A percentile compares a stretch with the other conserved stretches of the same genome.
Conservation (phyloP, 257 asterid genomes). For the Cinchona pubescens region DNA sequence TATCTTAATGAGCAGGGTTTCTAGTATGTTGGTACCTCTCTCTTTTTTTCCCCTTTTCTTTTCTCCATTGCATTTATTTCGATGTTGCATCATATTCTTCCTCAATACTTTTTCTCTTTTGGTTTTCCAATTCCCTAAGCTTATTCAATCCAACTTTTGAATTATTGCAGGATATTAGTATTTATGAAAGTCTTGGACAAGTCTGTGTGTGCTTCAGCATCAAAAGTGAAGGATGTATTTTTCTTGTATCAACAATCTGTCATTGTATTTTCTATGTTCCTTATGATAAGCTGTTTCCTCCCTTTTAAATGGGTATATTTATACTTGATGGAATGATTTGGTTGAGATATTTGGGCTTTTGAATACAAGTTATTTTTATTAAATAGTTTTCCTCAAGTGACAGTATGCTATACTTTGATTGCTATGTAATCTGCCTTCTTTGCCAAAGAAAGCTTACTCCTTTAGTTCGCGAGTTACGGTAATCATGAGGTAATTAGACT, state of each 20-base stretch:
- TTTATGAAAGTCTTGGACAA: conserved; percentile 13
- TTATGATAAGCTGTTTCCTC: conserved; percentile 2
- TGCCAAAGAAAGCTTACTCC: not conserved
- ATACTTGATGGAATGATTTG: conserved; percentile 12
- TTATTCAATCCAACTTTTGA: conserved; percentile 5
- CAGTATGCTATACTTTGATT: not conserved
- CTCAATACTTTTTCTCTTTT: not conserved
- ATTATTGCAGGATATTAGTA: conserved; percentile 18
- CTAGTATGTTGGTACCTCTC: conserved; percentile 18
- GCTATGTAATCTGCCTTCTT: not conserved
- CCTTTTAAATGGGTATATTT: conserved; percentile 12
- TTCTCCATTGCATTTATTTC: not conserved
- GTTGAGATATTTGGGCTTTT: conserved; percentile 12
- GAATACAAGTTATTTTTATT: conserved; percentile 5
- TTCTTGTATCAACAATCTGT: conserved; percentile 8
- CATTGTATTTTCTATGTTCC: conserved; percentile 9
- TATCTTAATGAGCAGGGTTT: conserved; percentile 33
- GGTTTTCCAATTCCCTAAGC: not conserved
- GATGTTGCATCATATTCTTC: not conserved
- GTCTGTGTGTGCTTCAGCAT: conserved; percentile 21
- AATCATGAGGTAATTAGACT: not conserved
- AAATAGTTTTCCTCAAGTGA: not conserved
- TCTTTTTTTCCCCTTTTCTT: not conserved
- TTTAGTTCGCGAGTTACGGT: not conserved
- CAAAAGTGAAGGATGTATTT: conserved; percentile 18